These are phyloP conservation scores for Shiraia bambusicola DNA, from an alignment of 2,329 filamentous ascomycete genomes.

Conservation along the genomic window DNA sequence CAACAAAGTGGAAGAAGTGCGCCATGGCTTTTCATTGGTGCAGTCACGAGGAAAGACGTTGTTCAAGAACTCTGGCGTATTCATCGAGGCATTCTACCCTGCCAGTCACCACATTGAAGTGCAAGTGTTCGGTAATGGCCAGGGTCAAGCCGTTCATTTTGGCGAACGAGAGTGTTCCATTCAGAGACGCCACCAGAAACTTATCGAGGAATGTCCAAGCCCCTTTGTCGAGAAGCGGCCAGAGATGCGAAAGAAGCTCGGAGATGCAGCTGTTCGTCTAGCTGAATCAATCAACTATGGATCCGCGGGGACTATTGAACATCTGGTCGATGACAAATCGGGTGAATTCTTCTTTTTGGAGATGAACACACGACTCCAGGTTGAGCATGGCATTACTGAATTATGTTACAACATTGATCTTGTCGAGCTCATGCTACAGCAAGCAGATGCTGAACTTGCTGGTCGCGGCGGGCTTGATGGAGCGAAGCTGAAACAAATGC, in stretches of 20 bases:
- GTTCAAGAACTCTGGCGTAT: slow-evolving; percentile 81
- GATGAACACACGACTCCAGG: slow-evolving; percentile 61
- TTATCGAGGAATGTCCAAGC: slow-evolving; percentile 85
- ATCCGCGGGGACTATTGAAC: slow-evolving; percentile 89
- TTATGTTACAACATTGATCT: slow-evolving; percentile 57
- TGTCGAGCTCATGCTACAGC: slow-evolving; percentile 58
- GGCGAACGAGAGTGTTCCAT: slow-evolving; percentile 88
- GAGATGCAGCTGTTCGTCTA: slow-evolving; percentile 69
- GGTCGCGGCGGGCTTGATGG: slow-evolving; percentile 50
- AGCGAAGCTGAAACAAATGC: slow-evolving; percentile 46
- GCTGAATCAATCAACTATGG: slow-evolving; percentile 65
- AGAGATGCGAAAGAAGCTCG: slow-evolving; percentile 62
- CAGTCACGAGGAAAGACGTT: slow-evolving; percentile 74
- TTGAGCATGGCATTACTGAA: slow-evolving; percentile 61
- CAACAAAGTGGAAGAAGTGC: slow-evolving; percentile 66
- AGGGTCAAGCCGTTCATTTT: slow-evolving; percentile 77
- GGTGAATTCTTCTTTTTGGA: slow-evolving; percentile 72
- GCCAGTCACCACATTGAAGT: slow-evolving; percentile 84
- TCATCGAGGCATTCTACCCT: slow-evolving; percentile 81
- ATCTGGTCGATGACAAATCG: slow-evolving; percentile 80
- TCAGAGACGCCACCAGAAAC: slow-evolving; percentile 85
- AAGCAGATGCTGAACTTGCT: slow-evolving; percentile 54
- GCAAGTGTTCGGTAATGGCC: slow-evolving; percentile 82
- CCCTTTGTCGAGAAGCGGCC: slow-evolving; percentile 59
- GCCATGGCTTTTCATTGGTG: slow-evolving; percentile 69